Evolutionary conservation across 192 early-diverging fungal species (phyloP).

Genomic region (Umbelopsis sp.): DNA sequence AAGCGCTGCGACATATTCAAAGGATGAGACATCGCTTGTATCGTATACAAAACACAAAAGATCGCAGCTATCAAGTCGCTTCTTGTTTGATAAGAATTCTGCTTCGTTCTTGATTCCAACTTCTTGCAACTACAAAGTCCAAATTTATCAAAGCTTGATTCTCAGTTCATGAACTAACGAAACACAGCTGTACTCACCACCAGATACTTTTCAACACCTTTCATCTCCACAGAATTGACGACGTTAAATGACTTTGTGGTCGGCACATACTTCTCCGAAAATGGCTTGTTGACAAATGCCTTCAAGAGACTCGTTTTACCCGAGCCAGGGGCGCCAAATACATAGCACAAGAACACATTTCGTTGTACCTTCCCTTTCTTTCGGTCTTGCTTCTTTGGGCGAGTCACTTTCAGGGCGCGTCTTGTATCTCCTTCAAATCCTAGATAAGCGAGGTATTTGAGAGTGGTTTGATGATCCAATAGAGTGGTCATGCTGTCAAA

Average conservation of each 20-base stretch:
- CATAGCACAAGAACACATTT: constrained; percentile 92
- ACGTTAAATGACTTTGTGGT: constrained; percentile 78
- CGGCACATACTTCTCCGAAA: constrained; percentile 71
- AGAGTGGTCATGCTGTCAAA: constrained; percentile 89
- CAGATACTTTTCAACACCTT: constrained; percentile 92
- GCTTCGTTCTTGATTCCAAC: constrained; percentile 84
- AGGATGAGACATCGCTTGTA: constrained; percentile 90
- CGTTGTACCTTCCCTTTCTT: constrained; percentile 84
- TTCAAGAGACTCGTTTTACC: constrained; percentile 93
- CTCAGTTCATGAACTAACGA: not conserved
- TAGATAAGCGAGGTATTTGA: constrained; percentile 95
- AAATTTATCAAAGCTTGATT: not conserved
- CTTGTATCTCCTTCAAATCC: constrained; percentile 92
- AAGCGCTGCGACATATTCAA: constrained; percentile 77
- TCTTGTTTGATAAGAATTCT: constrained; percentile 88
- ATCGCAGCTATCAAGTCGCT: constrained; percentile 87
- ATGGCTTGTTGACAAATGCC: constrained; percentile 86
- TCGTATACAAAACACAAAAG: constrained; percentile 96
- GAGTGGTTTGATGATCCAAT: constrained; percentile 84
- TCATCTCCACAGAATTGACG: constrained; percentile 95
- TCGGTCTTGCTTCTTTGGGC: constrained; percentile 69
- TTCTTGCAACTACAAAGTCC: constrained; percentile 78
- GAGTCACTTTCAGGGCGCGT: constrained; percentile 80
- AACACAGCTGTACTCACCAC: constrained; percentile 70
- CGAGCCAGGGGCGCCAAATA: constrained; percentile 89